Percentiles rank a stretch among this genome's conserved stretches.
These are phyloP conservation scores for Rubia peregrina DNA, from an alignment of 305 asterid genomes.

Conservation along the genomic window DNA sequence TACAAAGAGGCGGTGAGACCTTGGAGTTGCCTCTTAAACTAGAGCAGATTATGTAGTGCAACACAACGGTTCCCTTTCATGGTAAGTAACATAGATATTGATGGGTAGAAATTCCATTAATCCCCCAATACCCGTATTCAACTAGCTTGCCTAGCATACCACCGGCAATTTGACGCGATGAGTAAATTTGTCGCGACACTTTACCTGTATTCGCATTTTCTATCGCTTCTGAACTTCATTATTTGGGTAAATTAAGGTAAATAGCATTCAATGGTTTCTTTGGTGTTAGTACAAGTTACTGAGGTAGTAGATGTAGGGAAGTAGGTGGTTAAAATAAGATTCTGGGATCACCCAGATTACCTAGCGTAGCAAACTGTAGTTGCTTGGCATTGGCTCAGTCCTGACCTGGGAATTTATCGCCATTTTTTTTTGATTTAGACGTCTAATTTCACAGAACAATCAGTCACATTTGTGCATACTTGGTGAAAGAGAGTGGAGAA, in stretches of 20 bases:
- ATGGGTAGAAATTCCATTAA: not conserved
- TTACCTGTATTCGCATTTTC: not conserved
- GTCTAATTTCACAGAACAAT: slow-evolving; percentile 15
- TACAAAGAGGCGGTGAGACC: slow-evolving; percentile 50
- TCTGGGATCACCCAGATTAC: slow-evolving; percentile 8
- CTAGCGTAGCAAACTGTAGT: slow-evolving; percentile 12
- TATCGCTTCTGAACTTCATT: not conserved
- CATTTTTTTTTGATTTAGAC: not conserved
- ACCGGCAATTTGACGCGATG: not conserved
- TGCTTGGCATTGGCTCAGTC: slow-evolving; percentile 5
- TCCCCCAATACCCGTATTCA: not conserved
- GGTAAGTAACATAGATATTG: slow-evolving; percentile 4
- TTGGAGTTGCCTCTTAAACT: slow-evolving; percentile 60
- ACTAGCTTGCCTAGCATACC: not conserved
- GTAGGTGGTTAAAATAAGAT: not conserved
- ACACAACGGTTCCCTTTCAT: slow-evolving; percentile 6
- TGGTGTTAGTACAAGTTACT: not conserved
- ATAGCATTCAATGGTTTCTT: not conserved
- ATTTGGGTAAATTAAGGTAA: not conserved
- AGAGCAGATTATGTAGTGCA: slow-evolving; percentile 49
- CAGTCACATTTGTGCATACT: too few relatives aligned
- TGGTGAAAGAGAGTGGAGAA: slow-evolving; percentile 26
- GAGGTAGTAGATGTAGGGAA: not conserved
- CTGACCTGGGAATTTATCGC: too few relatives aligned
- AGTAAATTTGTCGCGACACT: not conserved